Evolutionary conservation across 768 basidiomycete species (phyloP), one percentile per base, ranked within the genome.

Genomic region (Crucibulum laeve): DNA sequence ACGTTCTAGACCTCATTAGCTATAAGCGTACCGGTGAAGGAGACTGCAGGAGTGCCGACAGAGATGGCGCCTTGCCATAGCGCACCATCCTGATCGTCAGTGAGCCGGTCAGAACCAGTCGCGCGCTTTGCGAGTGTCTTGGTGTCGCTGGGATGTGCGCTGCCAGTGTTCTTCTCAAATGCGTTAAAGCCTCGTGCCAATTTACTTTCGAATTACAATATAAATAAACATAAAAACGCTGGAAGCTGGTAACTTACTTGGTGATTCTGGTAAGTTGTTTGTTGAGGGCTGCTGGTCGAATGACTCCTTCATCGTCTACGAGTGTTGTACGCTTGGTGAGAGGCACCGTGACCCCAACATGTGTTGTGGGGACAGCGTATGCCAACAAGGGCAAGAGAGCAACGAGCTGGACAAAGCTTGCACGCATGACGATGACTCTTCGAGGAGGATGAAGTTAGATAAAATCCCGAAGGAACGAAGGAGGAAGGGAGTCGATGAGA

Each of bases 1-100:
- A 15, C 14, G 21, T 25, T 24, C 5, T 15, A 10, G 11, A 5
- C 10, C 15, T 30, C 21, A 7, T 23, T 14, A 15, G 21, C 21
- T 42, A n/a, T 35, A 43, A 21, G 8, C 35, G 52, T 50, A 74
- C 71, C 76, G 49, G 60, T 65, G 51, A 69, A 77, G 11, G 46
- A 51, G 47, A 57, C 54, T 4, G 71, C 57, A 14, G 78, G 78
- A 6, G 68, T 76, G 5, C 78, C 78, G 14, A 78, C 69, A 17
- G 56, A 55, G 33, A 78, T 69, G 4, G 57, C 42, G 19, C 75
- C 76, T 28, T 65, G 62, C 77, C 77, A 79, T 45, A 76, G 57
- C 33, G 58, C 50, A 11, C 59, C 60, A 42, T 57, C 52, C 40
- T 57, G 50, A 37, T 69, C 64, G 39, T 68, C 64, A 8, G 61